Evolutionary conservation across 345 rosid species (phyloP).

Genomic region (thale cress (Arabidopsis thaliana)): TAIR10.1 NC_003074.8:20066001-20066500

Average conservation of each 20-base stretch:
- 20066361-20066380: slow-evolving; percentile 61
- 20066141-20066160: slow-evolving; percentile 64
- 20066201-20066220: slow-evolving; percentile 63
- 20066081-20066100: slow-evolving; percentile 73
- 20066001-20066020: slow-evolving; percentile 47
- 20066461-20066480: not conserved
- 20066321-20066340: slow-evolving; percentile 50
- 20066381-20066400: slow-evolving; percentile 49
- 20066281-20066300: slow-evolving; percentile 53
- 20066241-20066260: slow-evolving; percentile 48
- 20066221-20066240: slow-evolving; percentile 69
- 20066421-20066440: slow-evolving; percentile 60
- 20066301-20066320: slow-evolving; percentile 70
- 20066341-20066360: slow-evolving; percentile 53
- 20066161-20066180: slow-evolving; percentile 63
- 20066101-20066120: slow-evolving; percentile 56
- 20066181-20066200: slow-evolving; percentile 54
- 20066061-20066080: slow-evolving; percentile 59
- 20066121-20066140: slow-evolving; percentile 64
- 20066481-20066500: not conserved
- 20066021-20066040: slow-evolving; percentile 37
- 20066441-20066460: slow-evolving; percentile 13
- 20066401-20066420: slow-evolving; percentile 62
- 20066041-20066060: slow-evolving; percentile 54
- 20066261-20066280: slow-evolving; percentile 49